These are phyloP conservation scores for Xylaria arbuscula DNA, from an alignment of 2,329 filamentous ascomycete species.

Conservation along the genomic window DNA sequence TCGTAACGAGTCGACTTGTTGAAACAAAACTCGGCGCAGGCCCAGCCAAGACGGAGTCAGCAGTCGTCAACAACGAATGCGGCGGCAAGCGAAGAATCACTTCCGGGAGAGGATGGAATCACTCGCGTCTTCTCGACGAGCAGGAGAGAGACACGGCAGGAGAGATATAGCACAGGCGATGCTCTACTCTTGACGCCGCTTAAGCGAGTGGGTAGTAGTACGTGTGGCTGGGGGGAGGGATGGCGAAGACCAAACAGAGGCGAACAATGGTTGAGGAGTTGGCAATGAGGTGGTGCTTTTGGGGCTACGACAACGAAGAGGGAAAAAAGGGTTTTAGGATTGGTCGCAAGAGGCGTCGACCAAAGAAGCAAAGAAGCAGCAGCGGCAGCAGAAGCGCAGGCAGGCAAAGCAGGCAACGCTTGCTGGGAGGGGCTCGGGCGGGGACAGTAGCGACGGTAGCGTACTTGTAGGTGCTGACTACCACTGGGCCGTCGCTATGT, in stretches of 20 bases:
- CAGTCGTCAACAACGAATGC: constrained; percentile 20
- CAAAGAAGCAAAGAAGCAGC: constrained; percentile 35
- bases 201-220: constrained; percentile 23
- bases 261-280: constrained; percentile 17
- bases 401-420: constrained; percentile 7
- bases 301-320: constrained; percentile 35
- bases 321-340: constrained; percentile 33
- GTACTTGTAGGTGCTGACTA: constrained; percentile 34
- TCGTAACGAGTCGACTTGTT: constrained; percentile 17
- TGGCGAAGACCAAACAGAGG: constrained; percentile 34
- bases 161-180: constrained; percentile 21
- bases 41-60: constrained; percentile 15
- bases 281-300: constrained; percentile 23
- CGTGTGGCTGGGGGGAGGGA: constrained; percentile 40
- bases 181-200: constrained; percentile 17
- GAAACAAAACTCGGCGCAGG: constrained; percentile 23
- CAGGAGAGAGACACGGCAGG: constrained; percentile 7
- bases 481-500: constrained; percentile 40
- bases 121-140: constrained; percentile 22
- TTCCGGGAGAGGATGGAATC: constrained; percentile 16
- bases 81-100: constrained; percentile 20
- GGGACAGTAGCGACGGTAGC: constrained; percentile 22
- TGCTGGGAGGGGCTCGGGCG: constrained; percentile 34
- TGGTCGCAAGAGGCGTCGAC: constrained; percentile 38
- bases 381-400: constrained; percentile 4